Evolutionary conservation across 257 asterid species (phyloP).

Genomic region (Fraxinus quadrangulata): DNA sequence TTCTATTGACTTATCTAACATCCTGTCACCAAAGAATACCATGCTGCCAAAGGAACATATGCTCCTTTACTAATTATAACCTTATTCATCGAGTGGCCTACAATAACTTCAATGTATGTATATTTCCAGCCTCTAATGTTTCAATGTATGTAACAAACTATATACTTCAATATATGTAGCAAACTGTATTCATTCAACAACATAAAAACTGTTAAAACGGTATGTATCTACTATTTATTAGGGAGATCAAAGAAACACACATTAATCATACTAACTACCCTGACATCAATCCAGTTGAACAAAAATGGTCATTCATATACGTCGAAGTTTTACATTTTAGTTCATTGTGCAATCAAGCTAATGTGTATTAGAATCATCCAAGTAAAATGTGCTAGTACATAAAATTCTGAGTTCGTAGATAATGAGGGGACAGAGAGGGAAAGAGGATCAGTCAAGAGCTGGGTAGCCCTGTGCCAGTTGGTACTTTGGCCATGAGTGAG

Average conservation of each 20-base stretch:
- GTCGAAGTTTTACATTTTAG: not conserved
- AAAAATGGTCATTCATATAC: not conserved
- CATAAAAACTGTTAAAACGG: not conserved
- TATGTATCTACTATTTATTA: not conserved
- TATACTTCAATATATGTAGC: too few relatives aligned
- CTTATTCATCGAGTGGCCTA: not conserved
- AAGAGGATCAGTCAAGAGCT: not conserved
- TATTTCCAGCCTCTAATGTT: not conserved
- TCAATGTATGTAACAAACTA: too few relatives aligned
- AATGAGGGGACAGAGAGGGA: not conserved
- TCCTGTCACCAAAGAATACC: not conserved
- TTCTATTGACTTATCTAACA: not conserved
- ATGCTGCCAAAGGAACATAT: not conserved
- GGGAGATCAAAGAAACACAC: not conserved
- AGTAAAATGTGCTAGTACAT: not conserved
- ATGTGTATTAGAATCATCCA: not conserved
- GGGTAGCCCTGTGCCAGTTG: not conserved
- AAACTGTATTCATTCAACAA: not conserved
- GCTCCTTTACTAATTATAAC: not conserved
- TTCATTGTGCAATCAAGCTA: not conserved
- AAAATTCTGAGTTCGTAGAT: not conserved
- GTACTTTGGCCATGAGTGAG: not conserved
- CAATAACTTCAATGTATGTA: not conserved
- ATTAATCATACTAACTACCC: not conserved
- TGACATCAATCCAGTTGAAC: not conserved